These are phyloP conservation scores for Geotrichum reessii DNA, from an alignment of 1,139 yeast genomes.

Conservation along the genomic window DNA sequence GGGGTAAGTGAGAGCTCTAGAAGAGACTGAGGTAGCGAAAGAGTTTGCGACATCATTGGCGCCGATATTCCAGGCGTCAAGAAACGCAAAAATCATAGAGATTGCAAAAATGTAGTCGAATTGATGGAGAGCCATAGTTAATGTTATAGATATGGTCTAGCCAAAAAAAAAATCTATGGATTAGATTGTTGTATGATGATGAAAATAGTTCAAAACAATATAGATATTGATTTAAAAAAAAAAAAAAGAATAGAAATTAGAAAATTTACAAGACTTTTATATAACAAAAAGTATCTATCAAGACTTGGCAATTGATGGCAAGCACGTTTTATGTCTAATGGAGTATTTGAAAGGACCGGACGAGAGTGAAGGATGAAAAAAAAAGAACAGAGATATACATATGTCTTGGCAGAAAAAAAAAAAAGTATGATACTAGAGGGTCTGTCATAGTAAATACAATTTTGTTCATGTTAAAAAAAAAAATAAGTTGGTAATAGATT, in stretches of 20 bases:
- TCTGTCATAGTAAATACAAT: too few species aligned
- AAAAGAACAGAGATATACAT: neutral
- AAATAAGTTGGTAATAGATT: neutral
- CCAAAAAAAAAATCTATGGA: neutral
- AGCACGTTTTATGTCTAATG: neutral
- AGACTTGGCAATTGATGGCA: neutral
- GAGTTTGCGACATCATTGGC: conserved; percentile 83
- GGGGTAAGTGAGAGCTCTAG: conserved; percentile 63
- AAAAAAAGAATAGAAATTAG: neutral
- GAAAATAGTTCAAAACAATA: too few species aligned
- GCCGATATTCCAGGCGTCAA: conserved; percentile 76
- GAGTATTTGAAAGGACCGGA: neutral
- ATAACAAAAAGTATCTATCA: neutral
- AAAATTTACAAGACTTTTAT: neutral
- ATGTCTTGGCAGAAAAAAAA: neutral
- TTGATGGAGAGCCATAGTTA: conserved; percentile 25
- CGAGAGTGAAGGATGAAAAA: neutral
- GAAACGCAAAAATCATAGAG: conserved; percentile 64
- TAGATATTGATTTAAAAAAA: neutral
- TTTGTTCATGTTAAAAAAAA: neutral
- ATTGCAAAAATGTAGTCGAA: conserved; percentile 32
- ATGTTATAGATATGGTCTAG: neutral
- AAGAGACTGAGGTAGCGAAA: conserved; percentile 62
- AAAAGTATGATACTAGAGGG: neutral
- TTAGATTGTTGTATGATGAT: neutral